These are phyloP conservation scores for Aspergillus cavernicola DNA, from an alignment of 495 filamentous ascomycete species.

Conservation along the genomic window DNA sequence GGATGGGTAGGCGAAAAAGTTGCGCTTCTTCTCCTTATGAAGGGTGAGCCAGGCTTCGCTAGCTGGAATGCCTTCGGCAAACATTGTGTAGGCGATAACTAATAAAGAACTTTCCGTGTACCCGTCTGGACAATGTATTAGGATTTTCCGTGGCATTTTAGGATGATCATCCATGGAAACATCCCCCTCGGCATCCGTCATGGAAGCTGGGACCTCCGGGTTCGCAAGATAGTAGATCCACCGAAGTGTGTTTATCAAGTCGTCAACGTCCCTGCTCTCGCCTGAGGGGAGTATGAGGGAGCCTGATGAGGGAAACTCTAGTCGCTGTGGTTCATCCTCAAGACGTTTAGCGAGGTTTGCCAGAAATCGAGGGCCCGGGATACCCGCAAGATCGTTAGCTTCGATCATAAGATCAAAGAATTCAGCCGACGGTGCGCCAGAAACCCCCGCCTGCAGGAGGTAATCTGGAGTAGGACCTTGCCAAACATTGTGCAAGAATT, in stretches of 20 bases:
- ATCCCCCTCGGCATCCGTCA: conserved; percentile 57
- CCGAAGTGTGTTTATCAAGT: conserved; percentile 76
- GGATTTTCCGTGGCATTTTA: conserved; percentile 55
- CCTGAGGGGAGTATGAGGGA: conserved; percentile 80
- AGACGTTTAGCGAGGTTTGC: conserved; percentile 58
- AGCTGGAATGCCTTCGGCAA: conserved; percentile 72
- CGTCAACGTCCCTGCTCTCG: conserved; percentile 73
- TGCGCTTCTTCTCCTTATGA: conserved; percentile 75
- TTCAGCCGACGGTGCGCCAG: conserved; percentile 24
- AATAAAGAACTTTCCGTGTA: conserved; percentile 93
- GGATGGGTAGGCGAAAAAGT: conserved; percentile 93
- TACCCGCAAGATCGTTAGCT: conserved; percentile 73
- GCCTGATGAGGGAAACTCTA: conserved; percentile 92
- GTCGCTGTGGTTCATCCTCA: conserved; percentile 50
- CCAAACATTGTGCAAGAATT: conserved; percentile 86
- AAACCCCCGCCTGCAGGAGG: conserved; percentile 25
- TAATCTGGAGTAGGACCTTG: conserved; percentile 83
- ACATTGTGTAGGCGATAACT: conserved; percentile 87
- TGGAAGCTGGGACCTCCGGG: conserved; percentile 38
- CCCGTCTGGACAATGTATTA: conserved; percentile 92
- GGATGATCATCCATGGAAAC: conserved; percentile 40
- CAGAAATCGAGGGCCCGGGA: conserved; percentile 53
- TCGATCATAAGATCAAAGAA: conserved; percentile 75
- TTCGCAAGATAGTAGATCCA: conserved; percentile 85
- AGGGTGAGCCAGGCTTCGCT: conserved; percentile 83